Percentiles rank a stretch among this genome's conserved stretches.
Evolutionary conservation across 805 yeast genomes (phyloP).

Genomic region (Lachancea meyersii): DNA sequence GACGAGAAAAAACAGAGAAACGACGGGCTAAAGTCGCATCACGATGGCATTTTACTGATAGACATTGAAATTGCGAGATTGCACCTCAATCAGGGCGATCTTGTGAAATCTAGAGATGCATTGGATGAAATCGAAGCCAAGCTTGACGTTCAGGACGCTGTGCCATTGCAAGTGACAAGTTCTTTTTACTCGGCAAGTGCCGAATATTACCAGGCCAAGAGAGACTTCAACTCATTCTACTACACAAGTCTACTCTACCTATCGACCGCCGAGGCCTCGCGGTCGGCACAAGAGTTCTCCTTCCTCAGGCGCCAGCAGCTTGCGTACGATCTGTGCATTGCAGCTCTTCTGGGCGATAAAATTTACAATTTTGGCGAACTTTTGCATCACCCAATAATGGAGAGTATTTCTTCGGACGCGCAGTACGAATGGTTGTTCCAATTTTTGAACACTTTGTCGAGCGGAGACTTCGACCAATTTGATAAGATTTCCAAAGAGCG

Average conservation of each 20-base stretch:
- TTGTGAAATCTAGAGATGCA: constrained; percentile 57
- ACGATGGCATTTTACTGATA: constrained; percentile 54
- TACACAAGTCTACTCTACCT: constrained; percentile 74
- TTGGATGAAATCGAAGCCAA: constrained; percentile 55
- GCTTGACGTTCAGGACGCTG: constrained; percentile 51
- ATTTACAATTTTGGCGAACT: constrained; percentile 95
- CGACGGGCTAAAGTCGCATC: constrained; percentile 35
- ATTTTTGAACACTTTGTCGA: constrained; percentile 62
- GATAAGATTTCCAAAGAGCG: constrained; percentile 40
- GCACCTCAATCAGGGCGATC: constrained; percentile 48
- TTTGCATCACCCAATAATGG: constrained; percentile 78
- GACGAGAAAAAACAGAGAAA: constrained; percentile 33
- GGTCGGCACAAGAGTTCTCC: constrained; percentile 9
- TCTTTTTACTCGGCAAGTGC: constrained; percentile 78
- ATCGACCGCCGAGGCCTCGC: constrained; percentile 57
- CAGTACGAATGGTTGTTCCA: constrained; percentile 65
- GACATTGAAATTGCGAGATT: constrained; percentile 71
- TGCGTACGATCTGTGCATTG: constrained; percentile 71
- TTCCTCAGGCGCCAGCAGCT: constrained; percentile 40
- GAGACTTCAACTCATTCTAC: constrained; percentile 77
- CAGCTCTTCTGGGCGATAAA: constrained; percentile 85
- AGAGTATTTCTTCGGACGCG: constrained; percentile 40
- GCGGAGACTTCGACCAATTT: constrained; percentile 69
- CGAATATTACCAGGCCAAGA: constrained; percentile 63
- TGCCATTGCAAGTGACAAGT: constrained; percentile 64